Evolutionary conservation across 805 yeast genomes (phyloP), one percentile per base, ranked within the genome.

Genomic region (Wickerhamomyces xylosicus): DNA sequence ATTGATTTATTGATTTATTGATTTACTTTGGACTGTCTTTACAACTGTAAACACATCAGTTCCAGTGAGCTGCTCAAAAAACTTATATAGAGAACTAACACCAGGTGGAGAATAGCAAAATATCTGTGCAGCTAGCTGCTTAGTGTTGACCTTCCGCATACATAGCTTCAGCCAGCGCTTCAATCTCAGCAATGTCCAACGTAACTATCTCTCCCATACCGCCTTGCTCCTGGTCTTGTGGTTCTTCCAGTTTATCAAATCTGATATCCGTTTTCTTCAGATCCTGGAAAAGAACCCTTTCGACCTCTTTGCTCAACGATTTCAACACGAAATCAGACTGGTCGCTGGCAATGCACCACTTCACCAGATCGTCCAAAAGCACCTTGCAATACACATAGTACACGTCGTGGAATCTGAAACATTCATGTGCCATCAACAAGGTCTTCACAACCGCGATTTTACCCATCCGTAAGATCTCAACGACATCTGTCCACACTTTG

Each of bases 331-430:
- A 64, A 46, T 81, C 89, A 44, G 67, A 67, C 33, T 67, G 67
- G 31, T 66, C 55, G 38, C 74, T 77, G 41, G 71, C 61, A 18
- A 82, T 64, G 15, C 82, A 56, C 95, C 95, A 89, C 14, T 79
- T 64, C 41, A 84, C 69, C 45, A 85, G 63, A 55, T 89, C 96
- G 49, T 83, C 86, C 5, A 86, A 47, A 66, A 85, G 69, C 0
- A 87, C 69, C 52, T 75, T 77, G 53, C 83, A 83, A 56, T 89
- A 89, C 5, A 85, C 86, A 53, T 86, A 85, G 55, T 86, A 86
- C 17, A 81, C 71, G 51, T 86, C 95, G 53, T 86, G 95, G 53
- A 63, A 81, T 42, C 95, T 68, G 58, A 89, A 89, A 10, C 83
- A 60, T 53, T 83, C 90, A 47, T 83, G 71, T 14, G 77, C 58